Evolutionary conservation across 176 grass and related monocot species (phyloP).

Genomic region (Zea luxurians): DNA sequence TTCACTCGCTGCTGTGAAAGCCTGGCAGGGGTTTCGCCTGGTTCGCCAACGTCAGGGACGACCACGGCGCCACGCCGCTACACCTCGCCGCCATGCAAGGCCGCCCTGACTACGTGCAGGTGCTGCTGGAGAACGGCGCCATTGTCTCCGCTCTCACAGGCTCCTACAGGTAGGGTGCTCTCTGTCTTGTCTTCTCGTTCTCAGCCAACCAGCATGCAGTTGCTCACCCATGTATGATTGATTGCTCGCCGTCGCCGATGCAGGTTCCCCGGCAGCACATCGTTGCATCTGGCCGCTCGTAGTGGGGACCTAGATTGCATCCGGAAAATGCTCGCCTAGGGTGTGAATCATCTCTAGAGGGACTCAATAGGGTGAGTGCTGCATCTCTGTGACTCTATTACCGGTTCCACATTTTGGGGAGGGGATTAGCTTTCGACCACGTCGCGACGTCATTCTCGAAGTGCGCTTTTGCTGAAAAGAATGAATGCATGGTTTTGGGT

Average conservation of each 20-base stretch:
- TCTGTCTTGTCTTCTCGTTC: not conserved
- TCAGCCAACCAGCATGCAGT: no score
- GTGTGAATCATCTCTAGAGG: conserved; percentile 85
- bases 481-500: not conserved
- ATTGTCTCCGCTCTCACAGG: conserved; percentile 78
- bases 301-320: conserved; percentile 81
- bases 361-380: conserved; percentile 69
- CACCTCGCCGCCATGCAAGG: conserved; percentile 84
- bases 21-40: conserved; percentile 71
- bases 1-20: conserved; percentile 26
- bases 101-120: conserved; percentile 56
- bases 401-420: no score
- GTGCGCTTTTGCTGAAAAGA: no score
- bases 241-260: not conserved
- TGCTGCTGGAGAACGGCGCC: conserved; percentile 71
- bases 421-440: no score
- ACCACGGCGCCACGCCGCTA: conserved; percentile 77
- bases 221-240: not conserved
- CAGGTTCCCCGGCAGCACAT: conserved; percentile 76
- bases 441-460: no score
- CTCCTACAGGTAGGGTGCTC: conserved; percentile 54
- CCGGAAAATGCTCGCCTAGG: conserved; percentile 83
- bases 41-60: conserved; percentile 84
- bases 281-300: conserved; percentile 78
- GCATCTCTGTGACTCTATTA: no score